phyloP scores from a whole-genome alignment of 495 filamentous ascomycete species.

The Hyaloscypha bicolor region DNA sequence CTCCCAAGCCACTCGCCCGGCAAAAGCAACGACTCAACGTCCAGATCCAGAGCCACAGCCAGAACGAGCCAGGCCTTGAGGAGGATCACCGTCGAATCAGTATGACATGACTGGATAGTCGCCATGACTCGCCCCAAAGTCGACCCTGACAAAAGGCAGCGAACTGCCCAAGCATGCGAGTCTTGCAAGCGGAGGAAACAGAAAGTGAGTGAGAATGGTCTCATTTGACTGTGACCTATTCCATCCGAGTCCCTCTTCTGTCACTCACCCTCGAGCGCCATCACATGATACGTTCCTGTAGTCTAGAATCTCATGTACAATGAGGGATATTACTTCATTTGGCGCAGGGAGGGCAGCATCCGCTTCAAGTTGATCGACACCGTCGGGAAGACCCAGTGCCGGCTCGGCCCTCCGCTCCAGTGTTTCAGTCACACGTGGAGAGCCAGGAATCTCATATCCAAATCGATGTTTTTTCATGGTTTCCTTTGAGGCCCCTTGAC shows the following conservation, averaged over 20 bases:
- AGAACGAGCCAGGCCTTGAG: neutral
- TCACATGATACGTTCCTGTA: neutral
- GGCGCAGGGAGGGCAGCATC: neutral
- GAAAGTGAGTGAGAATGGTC: constrained; percentile 53
- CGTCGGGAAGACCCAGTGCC: neutral
- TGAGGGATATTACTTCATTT: neutral
- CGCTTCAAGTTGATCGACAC: neutral
- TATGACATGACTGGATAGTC: neutral
- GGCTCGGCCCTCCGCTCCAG: neutral
- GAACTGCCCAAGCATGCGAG: constrained; percentile 70
- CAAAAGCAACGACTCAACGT: neutral
- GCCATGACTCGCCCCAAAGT: constrained; percentile 60
- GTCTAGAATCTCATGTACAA: neutral
- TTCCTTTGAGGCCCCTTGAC: neutral
- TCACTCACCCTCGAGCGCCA: neutral
- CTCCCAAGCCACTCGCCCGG: neutral
- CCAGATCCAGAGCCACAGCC: neutral
- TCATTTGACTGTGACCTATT: constrained; percentile 2
- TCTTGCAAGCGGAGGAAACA: constrained; percentile 80
- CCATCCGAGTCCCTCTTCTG: neutral
- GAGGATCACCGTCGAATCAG: neutral
- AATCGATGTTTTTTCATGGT: neutral
- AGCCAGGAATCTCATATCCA: neutral
- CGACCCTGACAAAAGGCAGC: constrained; percentile 63
- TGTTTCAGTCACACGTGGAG: neutral